Evolutionary conservation across 23 red algal genomes (phyloP).

Genomic region (Agarophyton chilense): DNA sequence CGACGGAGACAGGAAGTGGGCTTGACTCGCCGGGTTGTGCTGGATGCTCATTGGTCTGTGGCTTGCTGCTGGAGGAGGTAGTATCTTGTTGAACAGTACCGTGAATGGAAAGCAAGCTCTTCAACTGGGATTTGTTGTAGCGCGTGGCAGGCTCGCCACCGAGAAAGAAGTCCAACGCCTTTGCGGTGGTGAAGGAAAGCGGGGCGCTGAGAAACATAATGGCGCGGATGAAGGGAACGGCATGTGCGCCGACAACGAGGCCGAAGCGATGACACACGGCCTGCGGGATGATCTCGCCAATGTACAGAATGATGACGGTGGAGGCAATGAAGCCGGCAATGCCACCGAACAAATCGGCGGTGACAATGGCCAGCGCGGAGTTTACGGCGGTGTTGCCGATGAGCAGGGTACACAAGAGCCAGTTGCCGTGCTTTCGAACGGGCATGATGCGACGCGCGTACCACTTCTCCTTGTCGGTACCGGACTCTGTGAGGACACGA

Average conservation of each 20-base stretch:
- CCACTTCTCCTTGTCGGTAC: constrained; percentile 78
- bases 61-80: constrained; percentile 29
- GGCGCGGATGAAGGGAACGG: constrained; percentile 80
- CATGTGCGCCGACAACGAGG: constrained; percentile 81
- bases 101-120: constrained; percentile 93
- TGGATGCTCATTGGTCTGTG: background rate
- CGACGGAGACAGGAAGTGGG: background rate
- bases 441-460: constrained; percentile 81
- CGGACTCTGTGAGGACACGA: constrained; percentile 86
- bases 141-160: constrained; percentile 83
- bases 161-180: constrained; percentile 82
- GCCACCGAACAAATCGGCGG: constrained; percentile 87
- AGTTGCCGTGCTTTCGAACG: constrained; percentile 94
- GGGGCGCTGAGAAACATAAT: constrained; percentile 87
- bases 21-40: background rate
- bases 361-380: constrained; percentile 86
- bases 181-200: constrained; percentile 84
- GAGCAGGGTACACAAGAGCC: constrained; percentile 91
- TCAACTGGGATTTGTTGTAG: constrained; percentile 91
- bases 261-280: constrained; percentile 96
- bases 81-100: constrained; percentile 21
- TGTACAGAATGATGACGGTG: constrained; percentile 85
- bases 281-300: constrained; percentile 98
- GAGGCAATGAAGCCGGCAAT: constrained; percentile 85
- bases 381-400: constrained; percentile 99